Evolutionary conservation across 169 alveolate species (phyloP), one percentile per base, ranked within the genome.

Genomic region (Plasmodium vivax): DNA sequence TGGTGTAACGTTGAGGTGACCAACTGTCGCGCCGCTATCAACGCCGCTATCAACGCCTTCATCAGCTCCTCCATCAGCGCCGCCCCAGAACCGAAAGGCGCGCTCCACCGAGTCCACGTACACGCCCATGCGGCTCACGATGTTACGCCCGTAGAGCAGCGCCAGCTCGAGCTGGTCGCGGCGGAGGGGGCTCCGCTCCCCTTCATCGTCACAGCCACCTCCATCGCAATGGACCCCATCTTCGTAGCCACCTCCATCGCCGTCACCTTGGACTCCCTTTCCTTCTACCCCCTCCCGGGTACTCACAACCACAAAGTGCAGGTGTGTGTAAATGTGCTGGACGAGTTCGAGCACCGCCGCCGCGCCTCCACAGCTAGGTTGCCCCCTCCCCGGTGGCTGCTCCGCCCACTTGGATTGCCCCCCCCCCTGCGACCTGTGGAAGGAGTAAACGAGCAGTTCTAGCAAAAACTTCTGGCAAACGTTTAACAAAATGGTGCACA

Each of bases 401-500:
- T 45, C 73, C 1, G 1, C 3, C 41, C 41, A 34, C 3, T 34
- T 3, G 41, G 41, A 34, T 1, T 34, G 41, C 41, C 41, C 74
- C 32, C 62, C 9, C 62, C 10, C 16, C 43, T 38, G 41, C 36
- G 36, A 36, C 68, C 68, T 51, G 72, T 87, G 68, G 19, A 87
- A 36, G 36, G 62, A 75, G 68, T 75, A 77, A 12, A 19, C 45
- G 36, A 87, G 56, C 43, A 75, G 2, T 2, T 87, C 58, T 56
- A 77, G 43, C 27, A 87, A 32, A 77, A 47, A 87, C 36, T 87
- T 87, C 14, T 47, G 81, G 56, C 71, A 87, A 12, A 87, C 19
- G 45, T 87, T 87, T 87, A 87, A 79, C 38, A 87, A 6, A 38
- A 87, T 87, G 1, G 93, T 87, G n/a, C 68, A 87, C 9, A 27